phyloP scores from a whole-genome alignment of 2,329 filamentous ascomycete genomes.

The Sordariomycetes sp. region DNA sequence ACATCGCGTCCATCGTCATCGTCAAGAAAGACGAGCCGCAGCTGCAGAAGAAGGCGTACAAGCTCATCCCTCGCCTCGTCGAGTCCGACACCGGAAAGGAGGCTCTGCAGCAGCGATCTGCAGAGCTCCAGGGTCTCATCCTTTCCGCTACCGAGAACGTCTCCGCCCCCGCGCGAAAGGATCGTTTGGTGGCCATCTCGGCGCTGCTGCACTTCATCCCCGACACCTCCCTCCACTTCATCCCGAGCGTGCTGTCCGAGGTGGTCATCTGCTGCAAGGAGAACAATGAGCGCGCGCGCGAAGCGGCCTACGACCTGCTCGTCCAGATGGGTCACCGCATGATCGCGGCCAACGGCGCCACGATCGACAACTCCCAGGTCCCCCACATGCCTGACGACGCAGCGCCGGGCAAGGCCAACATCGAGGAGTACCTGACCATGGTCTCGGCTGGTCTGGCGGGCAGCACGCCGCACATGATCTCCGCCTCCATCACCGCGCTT shows the following conservation, averaged over 20 bases:
- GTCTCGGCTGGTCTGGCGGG: conserved; percentile 91
- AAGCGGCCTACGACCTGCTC: conserved; percentile 80
- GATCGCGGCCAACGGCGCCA: conserved; percentile 52
- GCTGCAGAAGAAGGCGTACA: conserved; percentile 98
- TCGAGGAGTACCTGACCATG: conserved; percentile 98
- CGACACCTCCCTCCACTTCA: conserved; percentile 75
- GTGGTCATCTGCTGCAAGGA: conserved; percentile 96
- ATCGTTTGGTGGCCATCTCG: conserved; percentile 74
- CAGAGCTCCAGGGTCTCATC: conserved; percentile 74
- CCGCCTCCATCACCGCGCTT: conserved; percentile 89
- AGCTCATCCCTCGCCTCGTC: conserved; percentile 84
- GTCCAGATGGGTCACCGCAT: conserved; percentile 84
- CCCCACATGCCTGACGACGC: conserved; percentile 79
- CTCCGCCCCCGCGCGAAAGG: conserved; percentile 75
- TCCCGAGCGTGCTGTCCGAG: conserved; percentile 83
- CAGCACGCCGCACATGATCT: conserved; percentile 93
- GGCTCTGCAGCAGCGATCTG: conserved; percentile 68
- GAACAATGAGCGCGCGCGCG: conserved; percentile 89
- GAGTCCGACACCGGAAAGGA: conserved; percentile 67
- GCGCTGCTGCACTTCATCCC: conserved; percentile 75
- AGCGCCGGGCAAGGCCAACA: conserved; percentile 64
- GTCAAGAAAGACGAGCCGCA: conserved; percentile 78
- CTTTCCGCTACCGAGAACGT: conserved; percentile 75
- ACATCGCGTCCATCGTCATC: conserved; percentile 75
- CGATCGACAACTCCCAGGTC: conserved; percentile 79